Base-by-base conservation (phyloP, 2,329 filamentous ascomycete genomes). In the Immersiporthe knoxdaviesiana region DNA sequence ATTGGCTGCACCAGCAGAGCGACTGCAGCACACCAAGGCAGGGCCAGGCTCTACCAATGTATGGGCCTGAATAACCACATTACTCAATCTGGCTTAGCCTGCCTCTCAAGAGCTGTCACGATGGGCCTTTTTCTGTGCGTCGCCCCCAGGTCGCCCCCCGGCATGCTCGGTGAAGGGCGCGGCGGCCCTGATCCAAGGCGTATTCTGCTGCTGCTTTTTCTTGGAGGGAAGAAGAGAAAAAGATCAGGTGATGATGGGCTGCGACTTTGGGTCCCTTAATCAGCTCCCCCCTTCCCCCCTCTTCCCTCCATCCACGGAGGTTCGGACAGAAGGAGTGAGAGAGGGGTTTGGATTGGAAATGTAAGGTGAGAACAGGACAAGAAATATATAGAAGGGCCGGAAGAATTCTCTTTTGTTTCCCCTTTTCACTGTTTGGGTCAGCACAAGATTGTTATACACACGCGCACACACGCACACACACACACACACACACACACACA, bases 51-150 rank as follows among this genome's bases (percentile, higher is more conserved):
- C 44, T n/a, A n/a, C 44, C 44, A 47, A 47, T 47, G 44, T 47
- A 47, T 2, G 44, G 65, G 24, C 35, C 30, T 67, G 65, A 67
- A 67, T 67, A 61, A 67, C 65, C 16, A n/a, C 5, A 67, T 62
- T 67, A 62, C 65, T n/a, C 12, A 5, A 27, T 67, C 10, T 10
- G 65, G 65, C 59, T 35, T 59, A 50, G 65, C 58, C 27, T n/a
- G 39, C 54, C 18, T 35, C 44, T 41, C n/a, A 24, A 11, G 8
- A 32, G 61, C 41, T n/a, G 32, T 62, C 39, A 44, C 35, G 35
- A 41, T 62, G 59, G 59, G 24, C 11, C 59, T 21, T n/a, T 32
- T 11, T 21, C 37, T 47, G 4, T 24, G 56, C 32, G 18, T 37
- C 18, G 14, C 56, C 52, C 52, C 52, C 52, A 27, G n/a, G 24